Conservation (phyloP, 768 basidiomycete genomes). For the Austroboletus eburneus region DNA sequence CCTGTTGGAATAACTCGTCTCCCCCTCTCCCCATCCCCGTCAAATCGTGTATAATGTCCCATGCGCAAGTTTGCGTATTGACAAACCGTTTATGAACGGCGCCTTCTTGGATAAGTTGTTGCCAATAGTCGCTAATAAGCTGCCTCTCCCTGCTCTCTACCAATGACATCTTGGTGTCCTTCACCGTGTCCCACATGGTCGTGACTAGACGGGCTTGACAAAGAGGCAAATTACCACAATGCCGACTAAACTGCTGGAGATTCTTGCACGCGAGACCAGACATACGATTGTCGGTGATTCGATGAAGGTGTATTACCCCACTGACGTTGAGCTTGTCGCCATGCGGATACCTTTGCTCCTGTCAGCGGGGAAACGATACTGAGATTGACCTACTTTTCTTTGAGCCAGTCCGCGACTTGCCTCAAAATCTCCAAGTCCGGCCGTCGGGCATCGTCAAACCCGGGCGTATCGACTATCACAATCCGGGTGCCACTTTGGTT, state of each 20-base stretch:
- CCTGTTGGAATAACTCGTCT: constrained; percentile 14
- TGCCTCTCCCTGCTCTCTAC: constrained; percentile 19
- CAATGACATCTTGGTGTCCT: constrained; percentile 6
- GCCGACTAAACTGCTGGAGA: constrained; percentile 30
- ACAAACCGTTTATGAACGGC: constrained; percentile 1
- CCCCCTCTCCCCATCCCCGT: rapidly evolving
- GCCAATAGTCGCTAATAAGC: constrained; percentile 27
- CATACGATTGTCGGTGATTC: constrained; percentile 35
- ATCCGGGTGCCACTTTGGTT: not conserved
- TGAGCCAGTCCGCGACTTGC: constrained; percentile 16
- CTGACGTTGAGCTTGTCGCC: constrained; percentile 8
- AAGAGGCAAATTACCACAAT: constrained; percentile 32
- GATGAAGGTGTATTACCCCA: constrained; percentile 34
- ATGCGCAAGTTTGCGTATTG: not conserved
- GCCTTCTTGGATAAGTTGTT: not conserved
- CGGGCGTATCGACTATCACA: constrained; percentile 19
- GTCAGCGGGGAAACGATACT: not conserved
- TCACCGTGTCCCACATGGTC: constrained; percentile 35
- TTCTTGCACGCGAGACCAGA: constrained; percentile 27
- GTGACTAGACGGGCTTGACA: constrained; percentile 33
- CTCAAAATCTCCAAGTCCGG: constrained; percentile 9
- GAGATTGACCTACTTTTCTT: constrained; percentile 8
- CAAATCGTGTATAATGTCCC: not conserved
- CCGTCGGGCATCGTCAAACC: constrained; percentile 20
- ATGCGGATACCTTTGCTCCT: constrained; percentile 5